phyloP scores from a whole-genome alignment of 177 flowering plant genomes.

The Vitis hybrid region DNA sequence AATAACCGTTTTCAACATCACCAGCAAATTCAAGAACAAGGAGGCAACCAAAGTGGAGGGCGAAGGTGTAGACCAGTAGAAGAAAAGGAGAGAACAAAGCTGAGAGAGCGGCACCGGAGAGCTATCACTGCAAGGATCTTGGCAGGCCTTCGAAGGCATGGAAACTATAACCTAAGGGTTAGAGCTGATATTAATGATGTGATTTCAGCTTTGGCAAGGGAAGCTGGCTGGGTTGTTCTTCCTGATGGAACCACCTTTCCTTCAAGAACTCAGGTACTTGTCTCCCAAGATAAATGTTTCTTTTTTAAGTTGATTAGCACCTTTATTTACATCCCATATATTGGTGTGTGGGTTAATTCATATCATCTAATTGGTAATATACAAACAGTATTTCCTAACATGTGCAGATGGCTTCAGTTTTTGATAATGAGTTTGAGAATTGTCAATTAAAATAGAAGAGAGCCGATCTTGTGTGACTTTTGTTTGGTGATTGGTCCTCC shows the following conservation, averaged over 20 bases:
- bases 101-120: slow-evolving; percentile 85
- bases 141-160: slow-evolving; percentile 90
- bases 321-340: neutral
- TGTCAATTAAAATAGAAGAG: too few species aligned
- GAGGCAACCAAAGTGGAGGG: slow-evolving; percentile 42
- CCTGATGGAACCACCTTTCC: slow-evolving; percentile 99
- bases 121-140: slow-evolving; percentile 93
- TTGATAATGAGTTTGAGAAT: too few species aligned
- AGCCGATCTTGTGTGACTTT: too few species aligned
- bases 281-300: neutral
- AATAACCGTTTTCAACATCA: slow-evolving; percentile 42
- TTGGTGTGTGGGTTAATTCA: neutral
- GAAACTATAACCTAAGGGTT: slow-evolving; percentile 92
- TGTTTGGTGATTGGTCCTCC: too few species aligned
- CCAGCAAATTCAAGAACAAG: slow-evolving; percentile 46
- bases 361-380: slow-evolving; percentile 1
- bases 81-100: slow-evolving; percentile 94
- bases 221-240: slow-evolving; percentile 98
- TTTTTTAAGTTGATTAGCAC: neutral
- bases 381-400: neutral
- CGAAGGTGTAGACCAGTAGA: slow-evolving; percentile 83
- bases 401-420: too few species aligned
- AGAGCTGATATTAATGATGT: slow-evolving; percentile 99
- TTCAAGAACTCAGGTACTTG: slow-evolving; percentile 72
- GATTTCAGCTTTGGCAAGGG: slow-evolving; percentile 90